These are phyloP conservation scores for Ceratocystis albifundus DNA, from an alignment of 2,329 filamentous ascomycete genomes.

Conservation along the genomic window DNA sequence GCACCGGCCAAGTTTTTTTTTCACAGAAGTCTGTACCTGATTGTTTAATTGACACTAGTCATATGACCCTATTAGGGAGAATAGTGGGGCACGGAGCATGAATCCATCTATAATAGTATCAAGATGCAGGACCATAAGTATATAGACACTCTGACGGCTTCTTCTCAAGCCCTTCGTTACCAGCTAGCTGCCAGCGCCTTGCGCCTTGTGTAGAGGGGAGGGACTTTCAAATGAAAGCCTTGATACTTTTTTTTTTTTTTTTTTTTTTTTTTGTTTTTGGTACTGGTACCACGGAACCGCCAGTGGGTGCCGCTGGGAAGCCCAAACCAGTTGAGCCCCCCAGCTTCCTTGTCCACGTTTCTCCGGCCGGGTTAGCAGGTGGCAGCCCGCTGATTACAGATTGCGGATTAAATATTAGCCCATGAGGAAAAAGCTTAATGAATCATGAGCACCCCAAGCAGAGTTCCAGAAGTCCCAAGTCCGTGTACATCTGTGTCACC, in stretches of 20 bases:
- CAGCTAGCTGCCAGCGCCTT: too few relatives aligned
- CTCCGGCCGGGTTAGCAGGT: background rate
- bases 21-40: background rate
- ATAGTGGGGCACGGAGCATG: background rate
- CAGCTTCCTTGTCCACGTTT: background rate
- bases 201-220: too few relatives aligned
- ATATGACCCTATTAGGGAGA: background rate
- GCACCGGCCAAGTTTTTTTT: background rate
- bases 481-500: slow-evolving; percentile 9
- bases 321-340: slow-evolving; percentile 1
- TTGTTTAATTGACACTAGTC: slow-evolving; percentile 9
- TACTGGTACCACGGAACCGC: background rate
- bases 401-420: background rate
- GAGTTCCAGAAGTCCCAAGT: background rate
- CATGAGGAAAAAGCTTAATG: slow-evolving; percentile 4
- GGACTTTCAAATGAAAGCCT: background rate
- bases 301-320: background rate
- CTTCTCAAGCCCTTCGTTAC: background rate
- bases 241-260: too few relatives aligned
- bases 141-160: background rate
- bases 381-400: background rate
- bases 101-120: background rate
- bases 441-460: background rate
- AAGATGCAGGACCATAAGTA: background rate
- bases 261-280: too few relatives aligned